These are phyloP conservation scores for Podaxis sp. DNA, from an alignment of 768 basidiomycete species.

Conservation along the genomic window DNA sequence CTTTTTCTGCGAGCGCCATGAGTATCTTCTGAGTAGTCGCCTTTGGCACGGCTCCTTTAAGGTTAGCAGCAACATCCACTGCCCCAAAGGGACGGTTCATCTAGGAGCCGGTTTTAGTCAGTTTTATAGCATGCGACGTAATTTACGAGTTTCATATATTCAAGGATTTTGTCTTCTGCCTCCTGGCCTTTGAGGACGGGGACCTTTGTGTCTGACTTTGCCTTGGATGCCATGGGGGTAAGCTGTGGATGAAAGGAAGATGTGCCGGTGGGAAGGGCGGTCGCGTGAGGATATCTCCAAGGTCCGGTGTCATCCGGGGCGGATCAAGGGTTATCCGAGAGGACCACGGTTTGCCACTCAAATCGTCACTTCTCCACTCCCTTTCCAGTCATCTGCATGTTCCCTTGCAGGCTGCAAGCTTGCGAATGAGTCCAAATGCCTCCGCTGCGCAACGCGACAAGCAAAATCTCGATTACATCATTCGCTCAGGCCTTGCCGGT, in stretches of 20 bases:
- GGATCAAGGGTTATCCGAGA: constrained; percentile 12
- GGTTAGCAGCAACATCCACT: constrained; percentile 87
- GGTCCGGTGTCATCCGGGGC: constrained; percentile 14
- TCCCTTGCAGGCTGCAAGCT: constrained; percentile 23
- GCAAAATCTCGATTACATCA: constrained; percentile 56
- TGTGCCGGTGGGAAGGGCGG: not conserved
- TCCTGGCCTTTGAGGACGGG: constrained; percentile 73
- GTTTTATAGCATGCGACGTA: constrained; percentile 4
- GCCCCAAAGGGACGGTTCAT: constrained; percentile 95
- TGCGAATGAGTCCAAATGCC: constrained; percentile 65
- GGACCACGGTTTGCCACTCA: constrained; percentile 9
- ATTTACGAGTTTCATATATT: constrained; percentile 73
- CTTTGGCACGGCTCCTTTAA: constrained; percentile 88
- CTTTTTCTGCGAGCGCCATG: constrained; percentile 79
- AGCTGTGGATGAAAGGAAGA: constrained; percentile 8
- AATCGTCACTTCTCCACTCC: not conserved
- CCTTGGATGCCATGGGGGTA: constrained; percentile 46
- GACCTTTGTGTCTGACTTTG: constrained; percentile 55
- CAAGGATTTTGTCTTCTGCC: constrained; percentile 74
- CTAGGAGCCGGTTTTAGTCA: constrained; percentile 34
- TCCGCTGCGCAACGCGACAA: constrained; percentile 47
- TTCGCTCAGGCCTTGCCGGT: constrained; percentile 88
- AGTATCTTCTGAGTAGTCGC: constrained; percentile 84
- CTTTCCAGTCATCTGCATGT: constrained; percentile 30
- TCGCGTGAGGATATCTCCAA: constrained; percentile 6